Conservation (phyloP, 192 early-diverging fungal species). For the Linderina pennispora region DNA sequence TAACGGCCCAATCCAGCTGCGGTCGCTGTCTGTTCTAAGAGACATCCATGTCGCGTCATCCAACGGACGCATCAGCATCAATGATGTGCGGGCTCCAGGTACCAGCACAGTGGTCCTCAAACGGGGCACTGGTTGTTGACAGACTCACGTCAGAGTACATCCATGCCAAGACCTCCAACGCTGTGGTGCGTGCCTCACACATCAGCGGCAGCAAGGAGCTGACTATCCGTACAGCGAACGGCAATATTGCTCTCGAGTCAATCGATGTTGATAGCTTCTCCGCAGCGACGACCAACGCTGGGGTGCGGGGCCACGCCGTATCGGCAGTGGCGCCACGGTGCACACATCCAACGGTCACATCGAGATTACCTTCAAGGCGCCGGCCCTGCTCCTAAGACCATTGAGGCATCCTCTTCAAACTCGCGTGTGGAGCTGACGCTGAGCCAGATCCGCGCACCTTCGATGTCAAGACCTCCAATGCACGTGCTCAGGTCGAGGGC, state of each 20-base stretch:
- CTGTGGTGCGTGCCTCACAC: too few relatives aligned
- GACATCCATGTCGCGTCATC: constrained; percentile 6
- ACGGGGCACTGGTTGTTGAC: background rate
- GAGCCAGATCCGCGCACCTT: constrained; percentile 11
- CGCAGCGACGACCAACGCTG: too few relatives aligned
- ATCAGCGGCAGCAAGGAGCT: too few relatives aligned
- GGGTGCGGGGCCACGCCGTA: too few relatives aligned
- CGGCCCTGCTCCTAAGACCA: too few relatives aligned
- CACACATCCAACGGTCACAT: constrained; percentile 12
- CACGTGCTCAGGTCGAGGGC: constrained; percentile 4
- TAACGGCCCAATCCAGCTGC: constrained; percentile 16
- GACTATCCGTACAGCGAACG: too few relatives aligned
- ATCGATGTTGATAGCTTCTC: too few relatives aligned
- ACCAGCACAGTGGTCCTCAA: background rate
- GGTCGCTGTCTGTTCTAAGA: constrained; percentile 2
- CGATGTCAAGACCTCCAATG: constrained; percentile 18
- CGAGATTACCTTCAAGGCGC: background rate
- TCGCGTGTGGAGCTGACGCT: background rate
- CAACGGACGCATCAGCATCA: constrained; percentile 14
- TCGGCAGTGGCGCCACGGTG: background rate
- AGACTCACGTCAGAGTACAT: background rate
- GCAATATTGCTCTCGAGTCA: too few relatives aligned
- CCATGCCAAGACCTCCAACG: constrained; percentile 11
- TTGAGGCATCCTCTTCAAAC: background rate
- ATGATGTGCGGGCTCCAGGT: background rate